Evolutionary conservation across 768 basidiomycete species (phyloP).

Genomic region (Trametes coccinea): DNA sequence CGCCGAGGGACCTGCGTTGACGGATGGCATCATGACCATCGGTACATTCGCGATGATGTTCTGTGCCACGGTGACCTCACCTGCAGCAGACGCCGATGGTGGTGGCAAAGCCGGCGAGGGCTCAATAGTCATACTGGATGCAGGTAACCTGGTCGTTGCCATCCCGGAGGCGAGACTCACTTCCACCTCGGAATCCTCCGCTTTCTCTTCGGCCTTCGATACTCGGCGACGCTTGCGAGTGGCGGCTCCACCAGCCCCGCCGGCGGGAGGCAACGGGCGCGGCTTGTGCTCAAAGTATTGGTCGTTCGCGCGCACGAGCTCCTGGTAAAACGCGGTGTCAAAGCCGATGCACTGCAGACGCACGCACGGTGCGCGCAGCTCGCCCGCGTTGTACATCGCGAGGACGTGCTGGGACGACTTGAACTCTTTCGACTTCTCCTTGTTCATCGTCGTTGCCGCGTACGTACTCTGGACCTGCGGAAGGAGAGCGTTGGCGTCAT

Average conservation of each 20-base stretch:
- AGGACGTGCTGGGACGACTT: constrained; percentile 36
- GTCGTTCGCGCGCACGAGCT: constrained; percentile 21
- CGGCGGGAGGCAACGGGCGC: not conserved
- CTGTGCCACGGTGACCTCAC: too few relatives aligned
- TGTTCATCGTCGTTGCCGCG: constrained; percentile 36
- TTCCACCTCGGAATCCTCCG: constrained; percentile 1
- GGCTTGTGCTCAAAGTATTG: constrained; percentile 15
- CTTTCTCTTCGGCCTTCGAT: not conserved
- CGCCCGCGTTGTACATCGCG: constrained; percentile 47
- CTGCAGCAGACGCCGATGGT: too few relatives aligned
- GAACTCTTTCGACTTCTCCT: constrained; percentile 40
- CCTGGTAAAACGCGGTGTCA: constrained; percentile 38
- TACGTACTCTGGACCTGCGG: constrained; percentile 31
- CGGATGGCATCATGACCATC: too few relatives aligned
- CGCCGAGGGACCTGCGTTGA: not conserved
- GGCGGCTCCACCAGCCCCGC: not conserved
- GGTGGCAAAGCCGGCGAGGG: not conserved
- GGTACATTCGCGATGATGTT: too few relatives aligned
- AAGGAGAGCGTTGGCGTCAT: not conserved
- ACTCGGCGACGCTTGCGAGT: constrained; percentile 8
- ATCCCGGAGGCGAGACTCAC: not conserved
- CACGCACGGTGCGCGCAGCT: constrained; percentile 49
- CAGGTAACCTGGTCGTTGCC: not conserved
- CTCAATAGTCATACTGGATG: not conserved
- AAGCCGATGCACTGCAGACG: constrained; percentile 47